These are phyloP conservation scores for Zelonia costaricensis DNA, from an alignment of 208 protist genomes.

Conservation along the genomic window DNA sequence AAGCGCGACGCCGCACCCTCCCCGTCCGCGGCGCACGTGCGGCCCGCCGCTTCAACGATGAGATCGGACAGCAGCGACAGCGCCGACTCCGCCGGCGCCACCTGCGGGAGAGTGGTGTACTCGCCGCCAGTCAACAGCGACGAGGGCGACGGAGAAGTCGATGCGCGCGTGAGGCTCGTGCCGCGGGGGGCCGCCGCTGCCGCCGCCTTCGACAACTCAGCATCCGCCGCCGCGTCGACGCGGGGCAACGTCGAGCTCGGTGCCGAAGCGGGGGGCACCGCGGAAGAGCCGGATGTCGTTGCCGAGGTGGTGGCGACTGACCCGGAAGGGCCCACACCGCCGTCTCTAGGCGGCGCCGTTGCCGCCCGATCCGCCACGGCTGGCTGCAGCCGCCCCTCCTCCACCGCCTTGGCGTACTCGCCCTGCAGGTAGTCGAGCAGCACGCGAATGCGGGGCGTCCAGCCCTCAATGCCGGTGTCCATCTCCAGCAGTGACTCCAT, in stretches of 20 bases:
- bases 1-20: slow-evolving; percentile 73
- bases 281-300: no score
- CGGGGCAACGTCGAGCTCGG: no score
- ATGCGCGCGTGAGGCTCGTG: no score
- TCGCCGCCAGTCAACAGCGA: no score
- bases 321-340: no score
- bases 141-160: no score
- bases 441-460: slow-evolving; percentile 34
- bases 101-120: slow-evolving; percentile 9
- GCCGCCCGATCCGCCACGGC: neutral
- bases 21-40: slow-evolving; percentile 44
- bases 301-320: no score
- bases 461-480: slow-evolving; percentile 50
- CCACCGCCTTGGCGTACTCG: slow-evolving; percentile 19
- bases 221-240: no score
- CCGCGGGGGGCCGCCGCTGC: no score
- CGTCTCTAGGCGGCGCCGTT: neutral
- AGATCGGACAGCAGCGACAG: slow-evolving; percentile 67
- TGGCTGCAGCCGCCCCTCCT: slow-evolving; percentile 14
- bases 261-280: no score
- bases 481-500: slow-evolving; percentile 78
- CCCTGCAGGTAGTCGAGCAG: slow-evolving; percentile 55
- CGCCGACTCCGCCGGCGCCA: slow-evolving; percentile 44
- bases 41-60: slow-evolving; percentile 54
- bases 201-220: no score